Evolutionary conservation across 768 basidiomycete species (phyloP).

Genomic region (Polyporus arcularius): DNA sequence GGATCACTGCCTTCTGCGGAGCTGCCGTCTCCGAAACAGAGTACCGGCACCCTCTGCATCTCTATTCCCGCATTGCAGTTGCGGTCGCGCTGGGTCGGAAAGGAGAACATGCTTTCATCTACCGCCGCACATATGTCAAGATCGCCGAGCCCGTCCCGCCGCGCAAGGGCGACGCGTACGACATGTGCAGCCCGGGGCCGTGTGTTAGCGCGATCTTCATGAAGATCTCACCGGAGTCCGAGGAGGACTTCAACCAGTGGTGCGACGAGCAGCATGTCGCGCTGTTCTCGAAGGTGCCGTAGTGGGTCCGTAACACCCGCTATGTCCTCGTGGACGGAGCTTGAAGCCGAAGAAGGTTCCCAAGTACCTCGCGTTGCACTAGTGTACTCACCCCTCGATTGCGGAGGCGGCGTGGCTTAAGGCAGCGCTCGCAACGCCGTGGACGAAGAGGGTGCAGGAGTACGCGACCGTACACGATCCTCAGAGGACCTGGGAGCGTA

Average conservation of each 20-base stretch:
- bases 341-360: conserved; percentile 5
- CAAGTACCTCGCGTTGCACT: conserved; percentile 43
- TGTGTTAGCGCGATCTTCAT: conserved; percentile 23
- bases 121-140: conserved; percentile 36
- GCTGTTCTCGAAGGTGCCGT: conserved; percentile 41
- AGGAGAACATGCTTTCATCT: conserved; percentile 35
- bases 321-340: conserved; percentile 33
- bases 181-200: conserved; percentile 22
- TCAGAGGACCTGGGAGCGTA: conserved; percentile 12
- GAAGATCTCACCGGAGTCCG: conserved; percentile 22
- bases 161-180: conserved; percentile 3
- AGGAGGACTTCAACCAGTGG: conserved; percentile 21
- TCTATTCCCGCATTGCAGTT: conserved; percentile 36
- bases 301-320: conserved; percentile 41
- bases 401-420: conserved; percentile 28
- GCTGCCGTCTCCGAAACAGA: conserved; percentile 35
- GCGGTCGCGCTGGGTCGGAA: conserved; percentile 38
- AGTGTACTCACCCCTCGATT: conserved; percentile 30
- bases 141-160: background rate
- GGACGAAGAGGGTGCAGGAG: conserved; percentile 40
- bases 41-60: conserved; percentile 45
- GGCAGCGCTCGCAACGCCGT: conserved; percentile 42
- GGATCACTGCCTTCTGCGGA: conserved; percentile 31
- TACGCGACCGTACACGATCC: conserved; percentile 33
- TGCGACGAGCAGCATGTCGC: conserved; percentile 33